Base-by-base conservation (phyloP, 345 rosid species). In the Erucastrum elatum region DNA sequence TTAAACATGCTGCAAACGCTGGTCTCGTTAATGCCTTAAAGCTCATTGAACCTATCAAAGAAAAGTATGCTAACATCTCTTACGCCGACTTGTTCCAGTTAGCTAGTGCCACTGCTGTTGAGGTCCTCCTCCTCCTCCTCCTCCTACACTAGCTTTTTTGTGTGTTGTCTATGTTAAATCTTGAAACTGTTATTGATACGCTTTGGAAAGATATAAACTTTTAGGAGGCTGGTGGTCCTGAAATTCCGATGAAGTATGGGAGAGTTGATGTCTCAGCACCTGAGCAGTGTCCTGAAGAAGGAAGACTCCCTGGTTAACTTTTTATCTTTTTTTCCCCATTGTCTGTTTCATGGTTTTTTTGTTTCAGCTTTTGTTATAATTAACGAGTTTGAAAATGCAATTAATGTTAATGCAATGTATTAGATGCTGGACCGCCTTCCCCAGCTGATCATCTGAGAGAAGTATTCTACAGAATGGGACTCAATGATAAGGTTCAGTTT, bases 181-280 rank as follows among this genome's bases (percentile, higher is more conserved):
- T 62, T 76, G 1, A 37, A 1, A 44, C 71, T 79, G 34, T 11
- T 63, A 60, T n/a, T 81, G 77, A 76, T 81, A 49, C 21, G 21
- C 21, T 21, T 21, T 21, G 21, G 21, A 21, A 21, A 21, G 21
- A 21, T 21, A 64, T 35, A 0, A 44, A 56, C 10, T 72, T 82
- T 79, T 83, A 94, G 98, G 98, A 94, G 74, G 97, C 94, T 72
- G 98, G 97, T 56, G 98, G 98, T 16, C 96, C 98, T 64, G 90
- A 86, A 64, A 81, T 94, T 60, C 97, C 96, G 13, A 94, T 92
- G 97, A 94, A 87, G 73, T 94, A 94, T 81, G 98, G 98, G 79
- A 88, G 97, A 82, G 96, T 90, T 49, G 98, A 94, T 77, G 89
- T 87, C 49, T 81, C 86, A 15, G 78, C 79, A 53, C 94, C 98